Evolutionary conservation across 2,329 filamentous ascomycete genomes (phyloP).

Genomic region (Niveomyces coronatus): DNA sequence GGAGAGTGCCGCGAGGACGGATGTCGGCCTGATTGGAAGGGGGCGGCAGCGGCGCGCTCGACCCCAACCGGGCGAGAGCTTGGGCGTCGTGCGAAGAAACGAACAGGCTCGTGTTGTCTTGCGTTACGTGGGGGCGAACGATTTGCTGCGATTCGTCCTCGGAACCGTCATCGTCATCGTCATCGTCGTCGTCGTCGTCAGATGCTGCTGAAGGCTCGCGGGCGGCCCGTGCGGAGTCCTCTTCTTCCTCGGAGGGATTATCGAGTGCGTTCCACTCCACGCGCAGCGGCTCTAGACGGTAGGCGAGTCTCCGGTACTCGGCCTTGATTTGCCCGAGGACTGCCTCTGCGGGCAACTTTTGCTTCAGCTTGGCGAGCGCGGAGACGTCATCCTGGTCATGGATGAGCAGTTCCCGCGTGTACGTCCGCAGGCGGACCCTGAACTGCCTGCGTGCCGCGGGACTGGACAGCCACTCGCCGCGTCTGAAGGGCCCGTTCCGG

Average conservation of each 20-base stretch:
- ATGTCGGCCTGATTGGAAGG: conserved; percentile 2
- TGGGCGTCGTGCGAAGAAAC: neutral
- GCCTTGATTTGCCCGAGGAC: neutral
- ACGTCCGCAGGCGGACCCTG: too few relatives aligned
- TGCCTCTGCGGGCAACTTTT: neutral
- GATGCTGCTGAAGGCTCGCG: neutral
- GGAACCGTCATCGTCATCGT: conserved; percentile 9
- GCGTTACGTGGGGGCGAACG: neutral
- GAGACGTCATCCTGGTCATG: too few relatives aligned
- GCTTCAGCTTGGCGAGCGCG: too few relatives aligned
- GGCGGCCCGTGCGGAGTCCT: neutral
- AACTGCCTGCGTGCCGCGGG: too few relatives aligned
- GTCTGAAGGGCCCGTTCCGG: neutral
- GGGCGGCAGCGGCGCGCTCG: neutral
- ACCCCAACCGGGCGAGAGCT: neutral
- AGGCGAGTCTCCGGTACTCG: too few relatives aligned
- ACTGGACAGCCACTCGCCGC: neutral
- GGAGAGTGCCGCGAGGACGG: neutral
- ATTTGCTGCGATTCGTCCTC: conserved; percentile 13
- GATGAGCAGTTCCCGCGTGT: too few relatives aligned
- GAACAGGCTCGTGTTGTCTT: neutral
- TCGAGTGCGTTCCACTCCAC: too few relatives aligned
- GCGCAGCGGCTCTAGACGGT: too few relatives aligned
- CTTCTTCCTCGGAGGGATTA: too few relatives aligned
- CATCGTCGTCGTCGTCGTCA: conserved; percentile 11